A percentile compares a stretch with the other conserved stretches of the same genome.
Evolutionary conservation across 805 yeast species (phyloP).

Genomic region (Teunomyces tritomae): DNA sequence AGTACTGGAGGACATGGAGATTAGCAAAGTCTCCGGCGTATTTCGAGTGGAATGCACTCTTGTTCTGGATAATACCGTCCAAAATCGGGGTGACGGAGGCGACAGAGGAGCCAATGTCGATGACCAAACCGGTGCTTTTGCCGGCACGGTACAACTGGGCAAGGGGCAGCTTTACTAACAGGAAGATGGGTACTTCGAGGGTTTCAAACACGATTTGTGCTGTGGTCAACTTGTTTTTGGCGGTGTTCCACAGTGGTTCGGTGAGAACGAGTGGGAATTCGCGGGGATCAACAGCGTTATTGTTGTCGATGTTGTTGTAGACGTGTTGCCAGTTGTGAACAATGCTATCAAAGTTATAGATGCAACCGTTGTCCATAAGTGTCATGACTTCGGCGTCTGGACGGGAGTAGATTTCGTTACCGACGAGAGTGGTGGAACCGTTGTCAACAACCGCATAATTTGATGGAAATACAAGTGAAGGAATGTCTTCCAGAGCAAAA

Average conservation of each 20-base stretch:
- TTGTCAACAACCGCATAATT: slow-evolving; percentile 43
- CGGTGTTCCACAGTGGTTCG: slow-evolving; percentile 69
- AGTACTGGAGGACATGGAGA: slow-evolving; percentile 53
- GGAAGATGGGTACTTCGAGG: slow-evolving; percentile 71
- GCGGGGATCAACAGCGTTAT: slow-evolving; percentile 42
- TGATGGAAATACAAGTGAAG: slow-evolving; percentile 56
- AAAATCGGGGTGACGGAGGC: slow-evolving; percentile 73
- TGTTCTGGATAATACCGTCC: slow-evolving; percentile 69
- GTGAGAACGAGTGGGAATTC: slow-evolving; percentile 68
- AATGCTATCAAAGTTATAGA: slow-evolving; percentile 73
- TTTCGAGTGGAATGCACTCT: slow-evolving; percentile 63
- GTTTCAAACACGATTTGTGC: slow-evolving; percentile 75
- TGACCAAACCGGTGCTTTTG: slow-evolving; percentile 70
- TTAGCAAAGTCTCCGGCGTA: slow-evolving; percentile 86
- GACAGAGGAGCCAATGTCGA: slow-evolving; percentile 74
- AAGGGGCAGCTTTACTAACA: slow-evolving; percentile 72
- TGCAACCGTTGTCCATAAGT: slow-evolving; percentile 57
- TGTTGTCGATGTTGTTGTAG: slow-evolving; percentile 46
- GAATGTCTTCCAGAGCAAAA: slow-evolving; percentile 61
- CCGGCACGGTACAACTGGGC: slow-evolving; percentile 79
- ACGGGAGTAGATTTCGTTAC: slow-evolving; percentile 44
- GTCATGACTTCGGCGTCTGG: slow-evolving; percentile 55
- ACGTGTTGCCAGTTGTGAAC: slow-evolving; percentile 67
- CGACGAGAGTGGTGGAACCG: slow-evolving; percentile 19
- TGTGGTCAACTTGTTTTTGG: slow-evolving; percentile 53